Conservation (phyloP, 2,329 filamentous ascomycete genomes). For the Cladorrhinum sp. region DNA sequence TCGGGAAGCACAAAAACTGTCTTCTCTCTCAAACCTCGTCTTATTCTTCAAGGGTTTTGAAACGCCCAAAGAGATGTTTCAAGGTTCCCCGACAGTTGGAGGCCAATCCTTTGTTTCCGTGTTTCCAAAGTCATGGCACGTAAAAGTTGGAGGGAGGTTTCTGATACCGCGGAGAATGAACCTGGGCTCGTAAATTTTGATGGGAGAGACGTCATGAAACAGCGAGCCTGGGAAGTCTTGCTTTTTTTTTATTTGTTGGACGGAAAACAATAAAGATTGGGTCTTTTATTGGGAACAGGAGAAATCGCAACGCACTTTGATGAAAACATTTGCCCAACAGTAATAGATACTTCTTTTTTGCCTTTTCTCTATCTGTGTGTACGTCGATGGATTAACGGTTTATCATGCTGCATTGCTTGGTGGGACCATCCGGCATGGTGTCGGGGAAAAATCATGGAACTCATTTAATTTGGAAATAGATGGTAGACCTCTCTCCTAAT, state of each 20-base stretch:
- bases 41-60: slow-evolving; percentile 10
- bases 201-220: slow-evolving; percentile 61
- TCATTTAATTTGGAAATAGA: too few species aligned
- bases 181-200: slow-evolving; percentile 37
- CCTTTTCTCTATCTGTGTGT: too few species aligned
- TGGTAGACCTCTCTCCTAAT: too few species aligned
- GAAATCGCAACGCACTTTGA: too few species aligned
- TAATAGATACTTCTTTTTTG: too few species aligned
- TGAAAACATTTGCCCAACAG: too few species aligned
- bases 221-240: slow-evolving; percentile 26
- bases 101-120: slow-evolving; percentile 4
- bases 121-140: neutral
- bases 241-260: slow-evolving; percentile 10
- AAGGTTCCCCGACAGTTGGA: slow-evolving; percentile 33
- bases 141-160: neutral
- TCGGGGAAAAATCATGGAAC: too few species aligned
- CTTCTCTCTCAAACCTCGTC: slow-evolving; percentile 59
- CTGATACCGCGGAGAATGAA: slow-evolving; percentile 23
- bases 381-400: too few species aligned
- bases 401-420: too few species aligned
- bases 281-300: neutral
- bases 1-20: slow-evolving; percentile 48
- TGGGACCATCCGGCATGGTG: too few species aligned
- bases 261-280: neutral
- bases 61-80: too few species aligned